These are phyloP conservation scores for Heliosperma pusillum DNA, from an alignment of 148 eudicot species.

Conservation along the genomic window DNA sequence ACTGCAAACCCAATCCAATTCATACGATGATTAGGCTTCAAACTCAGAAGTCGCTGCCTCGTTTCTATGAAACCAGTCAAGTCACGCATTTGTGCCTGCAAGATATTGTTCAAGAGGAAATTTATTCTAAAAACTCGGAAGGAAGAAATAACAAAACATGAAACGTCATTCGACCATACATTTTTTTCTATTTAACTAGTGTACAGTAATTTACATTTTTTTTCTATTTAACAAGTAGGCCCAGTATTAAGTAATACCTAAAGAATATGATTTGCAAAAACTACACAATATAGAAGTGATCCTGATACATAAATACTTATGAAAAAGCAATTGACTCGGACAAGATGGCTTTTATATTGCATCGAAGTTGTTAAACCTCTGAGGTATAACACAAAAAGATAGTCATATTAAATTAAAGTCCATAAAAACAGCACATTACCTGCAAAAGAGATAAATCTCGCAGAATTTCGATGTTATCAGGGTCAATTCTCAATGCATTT, in stretches of 20 bases:
- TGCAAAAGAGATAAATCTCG: constrained; percentile 93
- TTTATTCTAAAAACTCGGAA: background rate
- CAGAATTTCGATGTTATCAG: constrained; percentile 95
- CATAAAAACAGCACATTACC: constrained; percentile 35
- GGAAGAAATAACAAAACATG: background rate
- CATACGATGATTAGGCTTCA: constrained; percentile 99
- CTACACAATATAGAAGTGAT: background rate
- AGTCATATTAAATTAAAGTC: background rate
- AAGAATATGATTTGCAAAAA: background rate
- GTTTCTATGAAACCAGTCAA: constrained; percentile 96
- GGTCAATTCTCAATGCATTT: constrained; percentile 92
- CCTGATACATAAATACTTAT: background rate
- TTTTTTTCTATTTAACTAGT: background rate
- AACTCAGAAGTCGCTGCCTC: constrained; percentile 86
- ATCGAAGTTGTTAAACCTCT: background rate
- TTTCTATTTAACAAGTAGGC: background rate
- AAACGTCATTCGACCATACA: background rate
- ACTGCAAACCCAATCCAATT: constrained; percentile 99
- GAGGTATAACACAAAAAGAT: background rate
- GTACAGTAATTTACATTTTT: background rate
- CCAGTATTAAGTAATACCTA: background rate
- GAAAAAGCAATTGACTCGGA: background rate
- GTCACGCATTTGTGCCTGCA: constrained; percentile 99
- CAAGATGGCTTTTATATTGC: background rate
- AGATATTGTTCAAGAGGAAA: background rate